Base-by-base conservation (phyloP, 2,329 filamentous ascomycete species). In the Talaromyces sp. region DNA sequence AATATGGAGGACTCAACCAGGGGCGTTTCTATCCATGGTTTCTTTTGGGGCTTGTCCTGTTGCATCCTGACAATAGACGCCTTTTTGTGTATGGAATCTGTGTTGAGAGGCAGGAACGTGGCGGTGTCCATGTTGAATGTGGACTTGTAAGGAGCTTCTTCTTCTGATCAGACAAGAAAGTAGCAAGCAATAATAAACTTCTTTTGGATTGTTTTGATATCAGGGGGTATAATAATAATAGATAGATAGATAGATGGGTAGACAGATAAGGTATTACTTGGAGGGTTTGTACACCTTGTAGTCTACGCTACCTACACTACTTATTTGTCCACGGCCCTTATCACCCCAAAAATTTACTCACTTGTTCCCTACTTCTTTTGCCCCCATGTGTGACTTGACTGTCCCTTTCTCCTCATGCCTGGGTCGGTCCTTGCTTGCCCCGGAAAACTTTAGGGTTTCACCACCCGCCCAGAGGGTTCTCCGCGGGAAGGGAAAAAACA, bases 11-110 rank as follows among this genome's bases (percentile, higher is more conserved):
- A 91, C 68, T 86, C 83, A 62, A 90, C 81, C 63, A 90, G 81
- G 27, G 90, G 89, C 19, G 90, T 93, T 71, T 87, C 79, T 62
- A 86, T 83, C 88, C 88, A 92, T 59, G 89, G 86, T 56, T 69
- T 73, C 56, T 32, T 27, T 2, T 49, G 27, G 2, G 46, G 86
- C 56, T 69, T 73, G 55, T 10, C 19, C 4, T 35, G 21, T 3
- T 35, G 21, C 7, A 27, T 57, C 19, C 38, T 56, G 9, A n/a
- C 51, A n/a, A 19, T 13, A 9, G 31, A 19, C 9, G 27, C 17
- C 27, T 35, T 41, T 10, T 27, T 41, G 27, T 29, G 21, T 26
- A 26, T 14, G 1, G 32, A 26, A 24, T 35, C 27, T 19, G 27
- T 19, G 55, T 50, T 19, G 49, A 21, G 21, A 29, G 26, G 49